A percentile compares a stretch with the other conserved stretches of the same genome.
Conservation (phyloP, 306 rosid species). For the Cyclanthera cordifolia region DNA sequence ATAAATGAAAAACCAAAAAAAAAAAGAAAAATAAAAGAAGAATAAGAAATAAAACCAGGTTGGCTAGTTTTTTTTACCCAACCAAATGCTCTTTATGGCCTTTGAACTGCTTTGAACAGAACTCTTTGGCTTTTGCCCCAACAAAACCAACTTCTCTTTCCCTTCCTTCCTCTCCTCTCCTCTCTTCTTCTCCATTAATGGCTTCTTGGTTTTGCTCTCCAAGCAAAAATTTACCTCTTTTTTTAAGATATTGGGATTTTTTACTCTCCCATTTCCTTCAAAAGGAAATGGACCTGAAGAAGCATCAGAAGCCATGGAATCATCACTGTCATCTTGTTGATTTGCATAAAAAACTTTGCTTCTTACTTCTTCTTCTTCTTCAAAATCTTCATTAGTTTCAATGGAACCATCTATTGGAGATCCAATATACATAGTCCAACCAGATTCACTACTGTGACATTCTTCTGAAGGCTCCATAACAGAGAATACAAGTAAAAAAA, state of each 20-base stretch:
- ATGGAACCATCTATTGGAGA: conserved; percentile 35
- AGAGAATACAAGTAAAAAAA: neutral
- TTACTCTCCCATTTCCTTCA: conserved; percentile 12
- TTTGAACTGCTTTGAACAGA: conserved; percentile 25
- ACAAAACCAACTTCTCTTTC: conserved; percentile 20
- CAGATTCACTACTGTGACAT: conserved; percentile 90
- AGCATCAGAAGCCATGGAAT: conserved; percentile 98
- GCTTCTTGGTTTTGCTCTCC: conserved; percentile 24
- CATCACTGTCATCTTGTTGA: conserved; percentile 56
- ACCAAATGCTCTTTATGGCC: conserved; percentile 28
- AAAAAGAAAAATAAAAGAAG: neutral
- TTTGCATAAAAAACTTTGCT: conserved; percentile 1
- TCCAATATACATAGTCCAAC: conserved; percentile 96
- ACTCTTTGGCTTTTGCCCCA: conserved; percentile 18
- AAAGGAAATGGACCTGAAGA: conserved; percentile 66
- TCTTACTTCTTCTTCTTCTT: conserved; percentile 1
- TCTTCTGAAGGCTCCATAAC: conserved; percentile 75
- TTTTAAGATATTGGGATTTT: conserved; percentile 14
- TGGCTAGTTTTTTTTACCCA: conserved; percentile 24
- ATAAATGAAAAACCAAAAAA: conserved; percentile 13
- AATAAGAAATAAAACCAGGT: neutral
- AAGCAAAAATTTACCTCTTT: conserved; percentile 20
- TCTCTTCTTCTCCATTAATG: conserved; percentile 20
- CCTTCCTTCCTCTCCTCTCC: conserved; percentile 18
- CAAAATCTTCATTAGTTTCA: neutral